A percentile compares a stretch with the other conserved stretches of the same genome.
These are phyloP conservation scores for Acanthamoeba castellanii DNA, from an alignment of 208 protist species.

Conservation along the genomic window DNA sequence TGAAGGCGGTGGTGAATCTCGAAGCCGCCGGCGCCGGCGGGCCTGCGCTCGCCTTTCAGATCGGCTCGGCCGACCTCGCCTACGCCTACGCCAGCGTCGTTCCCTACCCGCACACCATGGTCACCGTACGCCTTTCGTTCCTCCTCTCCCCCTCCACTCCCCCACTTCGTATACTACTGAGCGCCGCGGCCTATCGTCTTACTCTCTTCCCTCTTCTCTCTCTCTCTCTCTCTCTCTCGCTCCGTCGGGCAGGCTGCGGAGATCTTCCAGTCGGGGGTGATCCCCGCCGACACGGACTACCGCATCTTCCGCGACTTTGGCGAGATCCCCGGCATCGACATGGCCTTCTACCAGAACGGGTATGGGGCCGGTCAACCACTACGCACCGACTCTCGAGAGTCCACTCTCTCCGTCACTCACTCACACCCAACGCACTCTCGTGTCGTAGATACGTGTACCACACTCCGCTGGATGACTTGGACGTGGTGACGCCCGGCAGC, in stretches of 20 bases:
- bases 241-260: slow-evolving; percentile 33
- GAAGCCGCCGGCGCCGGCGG: slow-evolving; percentile 78
- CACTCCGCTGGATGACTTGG: slow-evolving; percentile 72
- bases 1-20: slow-evolving; percentile 79
- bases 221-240: no score
- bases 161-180: background rate
- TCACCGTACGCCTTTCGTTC: slow-evolving; percentile 15
- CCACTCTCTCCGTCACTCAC: background rate
- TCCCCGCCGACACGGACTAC: slow-evolving; percentile 81
- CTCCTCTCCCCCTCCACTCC: no score
- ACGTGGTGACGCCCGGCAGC: slow-evolving; percentile 51
- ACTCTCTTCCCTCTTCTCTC: no score
- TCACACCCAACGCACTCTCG: background rate
- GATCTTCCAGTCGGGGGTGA: slow-evolving; percentile 78
- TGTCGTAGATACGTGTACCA: slow-evolving; percentile 77
- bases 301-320: slow-evolving; percentile 83
- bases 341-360: slow-evolving; percentile 78
- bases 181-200: no score
- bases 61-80: slow-evolving; percentile 62
- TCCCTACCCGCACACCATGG: slow-evolving; percentile 72
- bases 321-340: slow-evolving; percentile 76
- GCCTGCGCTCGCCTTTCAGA: slow-evolving; percentile 76
- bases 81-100: slow-evolving; percentile 59
- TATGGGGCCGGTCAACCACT: background rate
- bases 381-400: background rate